phyloP scores from a whole-genome alignment of 2,329 filamentous ascomycete genomes.

The Madurella fahalii region DNA sequence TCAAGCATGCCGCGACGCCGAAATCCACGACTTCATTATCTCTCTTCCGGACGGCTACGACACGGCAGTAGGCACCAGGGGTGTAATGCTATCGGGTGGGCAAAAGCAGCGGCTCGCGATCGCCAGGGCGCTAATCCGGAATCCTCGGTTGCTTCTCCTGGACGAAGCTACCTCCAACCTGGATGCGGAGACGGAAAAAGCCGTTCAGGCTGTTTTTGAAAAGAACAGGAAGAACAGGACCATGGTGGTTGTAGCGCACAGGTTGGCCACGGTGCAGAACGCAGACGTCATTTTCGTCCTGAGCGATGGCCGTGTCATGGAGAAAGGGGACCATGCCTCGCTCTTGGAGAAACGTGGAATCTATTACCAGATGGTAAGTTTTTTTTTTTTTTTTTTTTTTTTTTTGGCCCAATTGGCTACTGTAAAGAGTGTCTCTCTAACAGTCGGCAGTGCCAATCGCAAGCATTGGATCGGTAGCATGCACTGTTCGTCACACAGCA shows the following conservation, averaged over 20 bases:
- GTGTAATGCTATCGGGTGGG: conserved; percentile 59
- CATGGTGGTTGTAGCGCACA: conserved; percentile 72
- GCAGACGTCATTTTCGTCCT: conserved; percentile 76
- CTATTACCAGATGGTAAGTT: conserved; percentile 55
- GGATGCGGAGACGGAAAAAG: conserved; percentile 53
- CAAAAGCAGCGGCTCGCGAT: conserved; percentile 69
- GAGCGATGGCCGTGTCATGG: conserved; percentile 58
- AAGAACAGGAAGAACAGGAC: conserved; percentile 55
- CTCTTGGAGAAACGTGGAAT: conserved; percentile 47
- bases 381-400: neutral
- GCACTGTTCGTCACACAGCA: too few relatives aligned
- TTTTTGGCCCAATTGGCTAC: neutral
- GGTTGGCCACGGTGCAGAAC: conserved; percentile 73
- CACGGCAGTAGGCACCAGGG: conserved; percentile 62
- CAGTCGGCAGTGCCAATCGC: conserved; percentile 49
- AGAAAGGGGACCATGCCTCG: conserved; percentile 49
- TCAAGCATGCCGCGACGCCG: conserved; percentile 29
- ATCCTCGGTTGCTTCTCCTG: conserved; percentile 62
- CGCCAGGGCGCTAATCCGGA: conserved; percentile 61
- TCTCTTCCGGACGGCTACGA: conserved; percentile 53
- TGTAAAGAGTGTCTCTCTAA: conserved; percentile 2
- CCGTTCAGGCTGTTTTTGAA: conserved; percentile 65
- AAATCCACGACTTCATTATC: conserved; percentile 30
- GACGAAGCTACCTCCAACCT: conserved; percentile 70
- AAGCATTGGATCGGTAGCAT: conserved; percentile 48